Base-by-base conservation (phyloP, 371 early-diverging fungal genomes). In the Paramicrosporidium saccamoebae region DNA sequence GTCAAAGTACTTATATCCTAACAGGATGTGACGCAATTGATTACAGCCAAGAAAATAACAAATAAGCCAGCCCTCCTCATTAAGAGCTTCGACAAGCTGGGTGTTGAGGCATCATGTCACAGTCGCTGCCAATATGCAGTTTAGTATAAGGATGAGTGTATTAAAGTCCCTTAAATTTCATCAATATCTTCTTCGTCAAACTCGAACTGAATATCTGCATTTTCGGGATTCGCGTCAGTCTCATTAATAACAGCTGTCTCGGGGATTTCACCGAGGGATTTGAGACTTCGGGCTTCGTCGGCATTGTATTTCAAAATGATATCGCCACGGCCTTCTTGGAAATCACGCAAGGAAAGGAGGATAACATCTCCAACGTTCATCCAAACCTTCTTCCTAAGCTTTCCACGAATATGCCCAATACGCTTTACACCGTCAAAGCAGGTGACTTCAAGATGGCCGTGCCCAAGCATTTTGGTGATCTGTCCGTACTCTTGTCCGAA, bases 401-500 rank as follows among this genome's bases (percentile, higher is more conserved):
- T 78, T 27, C 98, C 98, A 31, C 97, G 71, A 46, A 96, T 78
- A 33, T 78, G 81, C 27, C 78, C 94, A 39, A 78, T 44, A 23
- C 95, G 62, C 45, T 64, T 78, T 16, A 57, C 55, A 24, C 82
- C 79, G 47, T 95, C 95, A 32, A 72, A 65, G 46, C 96, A 81
- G 31, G 64, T 62, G 12, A 75, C 75, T 39, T 79, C 77, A 21
- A 96, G 55, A 44, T 88, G 73, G 27, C 86, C 86, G 46, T 82
- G 79, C 27, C 98, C 98, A 28, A 96, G 57, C 69, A 92, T 78
- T 46, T 73, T 73, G 17, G 50, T 30, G 21, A 95, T 84, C 35
- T 67, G 63, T 2, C 84, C 98, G 46, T 97, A 97, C 41, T 81
- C 92, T 56, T 84, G 84, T 27, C 75, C 81, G 40, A 82, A 82